Base-by-base conservation (phyloP, 1,284 basidiomycete genomes). In the Puccinia polysora region DNA sequence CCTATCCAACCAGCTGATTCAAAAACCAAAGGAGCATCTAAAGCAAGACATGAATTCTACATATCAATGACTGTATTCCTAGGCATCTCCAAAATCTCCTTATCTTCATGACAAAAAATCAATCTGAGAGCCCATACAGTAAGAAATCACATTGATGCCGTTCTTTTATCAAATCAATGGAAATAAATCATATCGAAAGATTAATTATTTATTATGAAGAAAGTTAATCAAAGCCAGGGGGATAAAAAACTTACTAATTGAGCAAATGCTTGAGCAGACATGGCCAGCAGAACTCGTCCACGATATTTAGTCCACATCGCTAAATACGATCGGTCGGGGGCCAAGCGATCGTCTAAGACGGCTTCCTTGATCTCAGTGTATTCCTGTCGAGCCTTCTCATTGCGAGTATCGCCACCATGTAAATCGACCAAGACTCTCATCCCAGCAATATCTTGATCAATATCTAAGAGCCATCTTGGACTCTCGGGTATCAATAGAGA, bases 191-290 rank as follows among this genome's bases (percentile, higher is more conserved):
- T 10, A 64, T 3, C 4, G n/a, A 34, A 38, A 25, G 56, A 8
- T 32, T 23, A 8, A 8, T 43, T 43, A 43, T 15, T 58, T 38
- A 18, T 1, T 58, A 49, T 32, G 15, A 30, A n/a, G 28, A 6
- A 43, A 49, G 5, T 18, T n/a, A n/a, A 49, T 49, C 12, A 12
- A 34, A 12, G 43, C 50, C 7, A 23, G 50, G 8, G 25, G 28
- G 55, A 38, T 2, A 20, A 47, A 8, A 20, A 8, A 82, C 86
- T 76, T 75, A 90, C 89, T 76, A 97, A 82, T 81, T 97, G 95
- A 58, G 94, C 94, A 80, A 97, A 97, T 71, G 90, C 89, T 80
- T 97, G 95, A 74, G 91, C 91, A 20, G 91, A 93, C 91, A 95
- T 95, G n/a, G 94, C 95, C 73, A 97, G 87, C 75, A 97, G 80